phyloP scores from a whole-genome alignment of 1,139 yeast genomes.

The Candida sanyaensis region DNA sequence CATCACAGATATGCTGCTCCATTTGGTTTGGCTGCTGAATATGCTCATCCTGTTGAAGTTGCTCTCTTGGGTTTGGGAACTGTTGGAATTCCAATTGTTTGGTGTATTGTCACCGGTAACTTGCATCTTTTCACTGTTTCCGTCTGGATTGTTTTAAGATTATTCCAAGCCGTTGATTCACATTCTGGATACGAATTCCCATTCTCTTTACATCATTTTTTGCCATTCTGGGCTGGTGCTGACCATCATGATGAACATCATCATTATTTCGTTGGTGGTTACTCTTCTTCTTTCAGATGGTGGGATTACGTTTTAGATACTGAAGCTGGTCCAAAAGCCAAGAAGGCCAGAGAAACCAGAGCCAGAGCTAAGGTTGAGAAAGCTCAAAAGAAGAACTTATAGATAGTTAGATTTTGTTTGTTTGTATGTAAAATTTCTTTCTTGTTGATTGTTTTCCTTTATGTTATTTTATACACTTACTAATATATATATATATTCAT shows the following conservation, averaged over 20 bases:
- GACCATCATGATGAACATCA: slow-evolving; percentile 98
- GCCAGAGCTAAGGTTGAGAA: slow-evolving; percentile 37
- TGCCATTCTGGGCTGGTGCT: slow-evolving; percentile 98
- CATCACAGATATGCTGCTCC: slow-evolving; percentile 98
- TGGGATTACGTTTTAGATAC: slow-evolving; percentile 86
- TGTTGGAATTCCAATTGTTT: slow-evolving; percentile 85
- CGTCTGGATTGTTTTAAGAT: slow-evolving; percentile 83
- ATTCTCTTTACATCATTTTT: slow-evolving; percentile 85
- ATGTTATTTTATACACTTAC: not conserved
- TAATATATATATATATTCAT: not conserved
- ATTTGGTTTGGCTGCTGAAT: slow-evolving; percentile 93
- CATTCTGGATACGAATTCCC: slow-evolving; percentile 98
- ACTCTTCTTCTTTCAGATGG: slow-evolving; percentile 92
- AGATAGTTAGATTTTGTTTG: not conserved
- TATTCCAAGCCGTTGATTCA: slow-evolving; percentile 93
- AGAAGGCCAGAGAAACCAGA: slow-evolving; percentile 54
- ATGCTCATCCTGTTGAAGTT: slow-evolving; percentile 94
- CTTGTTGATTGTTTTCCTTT: not conserved
- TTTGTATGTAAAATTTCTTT: not conserved
- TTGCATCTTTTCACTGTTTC: slow-evolving; percentile 79
- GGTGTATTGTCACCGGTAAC: slow-evolving; percentile 32
- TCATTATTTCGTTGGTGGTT: slow-evolving; percentile 89
- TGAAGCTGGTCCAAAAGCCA: slow-evolving; percentile 76
- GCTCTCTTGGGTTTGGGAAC: slow-evolving; percentile 91
- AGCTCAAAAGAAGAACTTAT: slow-evolving; percentile 13